phyloP scores from a whole-genome alignment of 2,329 filamentous ascomycete species.

The Arachnopeziza araneosa region DNA sequence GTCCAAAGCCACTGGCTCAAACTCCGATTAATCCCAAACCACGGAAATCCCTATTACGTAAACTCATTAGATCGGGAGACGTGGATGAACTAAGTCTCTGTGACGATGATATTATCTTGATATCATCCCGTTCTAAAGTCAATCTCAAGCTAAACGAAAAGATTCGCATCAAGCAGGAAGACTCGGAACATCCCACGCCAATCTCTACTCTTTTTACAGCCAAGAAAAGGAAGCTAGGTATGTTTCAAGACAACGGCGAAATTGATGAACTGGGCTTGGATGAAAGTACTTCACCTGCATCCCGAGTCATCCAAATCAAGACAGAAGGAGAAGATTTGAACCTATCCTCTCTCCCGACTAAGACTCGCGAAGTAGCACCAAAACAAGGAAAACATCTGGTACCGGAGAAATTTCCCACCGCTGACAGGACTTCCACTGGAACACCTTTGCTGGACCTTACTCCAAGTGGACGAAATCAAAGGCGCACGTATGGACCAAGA shows the following conservation, averaged over 20 bases:
- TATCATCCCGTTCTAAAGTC: slow-evolving; percentile 16
- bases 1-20: not conserved
- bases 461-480: slow-evolving; percentile 10
- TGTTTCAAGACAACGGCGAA: slow-evolving; percentile 5
- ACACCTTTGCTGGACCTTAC: slow-evolving; percentile 24
- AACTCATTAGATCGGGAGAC: slow-evolving; percentile 13
- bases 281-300: not conserved
- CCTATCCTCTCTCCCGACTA: not conserved
- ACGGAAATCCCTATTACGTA: not conserved
- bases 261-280: slow-evolving; percentile 6
- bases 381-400: not conserved
- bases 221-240: slow-evolving; percentile 17
- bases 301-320: slow-evolving; percentile 4
- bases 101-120: slow-evolving; percentile 19
- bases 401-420: slow-evolving; percentile 1
- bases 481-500: not conserved
- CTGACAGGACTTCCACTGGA: slow-evolving; percentile 1
- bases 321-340: slow-evolving; percentile 1
- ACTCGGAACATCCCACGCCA: slow-evolving; percentile 2
- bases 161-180: slow-evolving; percentile 15
- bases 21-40: slow-evolving; percentile 2
- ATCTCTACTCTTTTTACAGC: not conserved
- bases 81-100: slow-evolving; percentile 27
- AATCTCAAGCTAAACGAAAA: slow-evolving; percentile 4
- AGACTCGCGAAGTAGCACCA: not conserved